Conservation (phyloP, 768 basidiomycete genomes). For the Lentinula edodes region DNA sequence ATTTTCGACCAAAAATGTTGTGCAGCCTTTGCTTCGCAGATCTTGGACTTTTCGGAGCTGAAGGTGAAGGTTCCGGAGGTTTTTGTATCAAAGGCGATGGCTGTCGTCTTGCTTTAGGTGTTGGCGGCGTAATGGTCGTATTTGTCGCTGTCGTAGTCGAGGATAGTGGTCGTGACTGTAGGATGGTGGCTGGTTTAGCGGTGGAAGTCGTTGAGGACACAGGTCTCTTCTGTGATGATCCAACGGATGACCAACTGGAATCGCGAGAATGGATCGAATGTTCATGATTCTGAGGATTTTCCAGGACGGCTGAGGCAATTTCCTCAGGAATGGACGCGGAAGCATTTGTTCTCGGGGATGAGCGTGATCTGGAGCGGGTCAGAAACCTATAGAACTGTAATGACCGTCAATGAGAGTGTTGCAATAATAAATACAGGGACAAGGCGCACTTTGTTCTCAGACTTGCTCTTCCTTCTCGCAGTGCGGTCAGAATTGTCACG, state of each 20-base stretch:
- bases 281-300: neutral
- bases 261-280: slow-evolving; percentile 3
- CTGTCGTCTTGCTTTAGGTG: slow-evolving; percentile 33
- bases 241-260: slow-evolving; percentile 3
- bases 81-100: slow-evolving; percentile 22
- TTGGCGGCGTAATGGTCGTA: slow-evolving; percentile 54
- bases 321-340: slow-evolving; percentile 9
- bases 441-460: slow-evolving; percentile 41
- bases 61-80: slow-evolving; percentile 14
- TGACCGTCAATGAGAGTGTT: slow-evolving; percentile 2
- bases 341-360: slow-evolving; percentile 33
- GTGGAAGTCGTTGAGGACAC: slow-evolving; percentile 14
- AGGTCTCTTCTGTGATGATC: slow-evolving; percentile 3
- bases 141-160: slow-evolving; percentile 59
- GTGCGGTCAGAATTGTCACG: slow-evolving; percentile 24
- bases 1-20: slow-evolving; percentile 39
- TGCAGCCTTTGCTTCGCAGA: slow-evolving; percentile 35
- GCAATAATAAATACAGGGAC: slow-evolving; percentile 1
- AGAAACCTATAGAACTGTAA: slow-evolving; percentile 57
- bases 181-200: slow-evolving; percentile 43
- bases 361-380: slow-evolving; percentile 56
- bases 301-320: neutral
- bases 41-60: slow-evolving; percentile 29
- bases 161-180: slow-evolving; percentile 59
- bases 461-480: slow-evolving; percentile 32